Percentiles rank a stretch among this genome's conserved stretches.
Conservation (phyloP, 192 early-diverging fungal genomes). For the Coemansia sp. region DNA sequence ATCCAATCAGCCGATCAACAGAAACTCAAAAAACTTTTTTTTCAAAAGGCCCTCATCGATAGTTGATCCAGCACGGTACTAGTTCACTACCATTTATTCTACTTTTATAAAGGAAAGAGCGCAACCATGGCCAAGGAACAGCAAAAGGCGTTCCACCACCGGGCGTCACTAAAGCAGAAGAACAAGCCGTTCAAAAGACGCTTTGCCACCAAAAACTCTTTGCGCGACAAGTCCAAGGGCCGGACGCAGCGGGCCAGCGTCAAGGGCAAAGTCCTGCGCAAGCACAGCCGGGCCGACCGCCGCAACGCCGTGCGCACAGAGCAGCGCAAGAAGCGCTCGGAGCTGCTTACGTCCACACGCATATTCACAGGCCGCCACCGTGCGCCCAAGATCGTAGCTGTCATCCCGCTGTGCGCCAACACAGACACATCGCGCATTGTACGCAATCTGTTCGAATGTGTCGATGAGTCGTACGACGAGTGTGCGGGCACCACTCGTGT, state of each 20-base stretch:
- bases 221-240: constrained; percentile 83
- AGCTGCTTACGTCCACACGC: constrained; percentile 66
- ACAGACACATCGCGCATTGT: constrained; percentile 57
- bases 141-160: constrained; percentile 59
- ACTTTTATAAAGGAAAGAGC: background rate
- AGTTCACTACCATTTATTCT: background rate
- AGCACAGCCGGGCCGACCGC: constrained; percentile 71
- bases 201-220: constrained; percentile 77
- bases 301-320: constrained; percentile 74
- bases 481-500: background rate
- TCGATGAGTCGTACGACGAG: constrained; percentile 54
- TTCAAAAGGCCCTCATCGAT: no score
- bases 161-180: constrained; percentile 81
- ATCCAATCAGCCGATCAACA: background rate
- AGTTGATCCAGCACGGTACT: no score
- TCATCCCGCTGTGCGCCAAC: constrained; percentile 87
- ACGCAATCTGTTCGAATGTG: constrained; percentile 50
- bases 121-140: background rate
- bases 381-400: constrained; percentile 86
- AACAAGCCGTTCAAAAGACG: constrained; percentile 98
- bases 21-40: no score
- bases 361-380: constrained; percentile 82
- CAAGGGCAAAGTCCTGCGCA: constrained; percentile 58
- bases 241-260: constrained; percentile 64
- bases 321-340: constrained; percentile 82